A percentile compares a stretch with the other conserved stretches of the same genome.
Evolutionary conservation across 2,329 filamentous ascomycete genomes (phyloP).

Genomic region (Alternaria rosae): DNA sequence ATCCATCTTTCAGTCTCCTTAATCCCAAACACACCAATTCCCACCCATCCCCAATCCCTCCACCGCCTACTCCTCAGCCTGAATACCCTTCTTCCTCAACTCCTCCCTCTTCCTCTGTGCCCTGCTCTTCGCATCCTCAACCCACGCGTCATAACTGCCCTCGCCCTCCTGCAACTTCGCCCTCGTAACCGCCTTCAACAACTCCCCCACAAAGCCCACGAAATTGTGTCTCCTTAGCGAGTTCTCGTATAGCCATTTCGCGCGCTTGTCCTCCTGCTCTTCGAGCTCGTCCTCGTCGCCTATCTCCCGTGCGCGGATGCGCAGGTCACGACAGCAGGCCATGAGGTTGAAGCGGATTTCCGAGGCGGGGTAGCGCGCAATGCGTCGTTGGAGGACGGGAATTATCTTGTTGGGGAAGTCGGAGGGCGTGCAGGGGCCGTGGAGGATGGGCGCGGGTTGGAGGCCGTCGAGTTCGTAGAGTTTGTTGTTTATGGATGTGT

Average conservation of each 20-base stretch:
- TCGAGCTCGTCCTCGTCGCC: slow-evolving; percentile 81
- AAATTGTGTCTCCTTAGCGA: slow-evolving; percentile 92
- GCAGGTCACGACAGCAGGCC: slow-evolving; percentile 86
- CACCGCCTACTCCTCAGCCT: slow-evolving; percentile 23
- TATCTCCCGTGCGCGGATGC: slow-evolving; percentile 77
- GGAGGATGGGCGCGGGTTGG: slow-evolving; percentile 89
- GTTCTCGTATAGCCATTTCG: slow-evolving; percentile 94
- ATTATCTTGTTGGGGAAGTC: slow-evolving; percentile 83
- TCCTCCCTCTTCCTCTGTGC: slow-evolving; percentile 60
- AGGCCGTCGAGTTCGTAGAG: slow-evolving; percentile 96
- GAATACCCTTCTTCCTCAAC: slow-evolving; percentile 47
- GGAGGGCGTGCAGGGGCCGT: slow-evolving; percentile 74
- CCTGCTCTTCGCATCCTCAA: slow-evolving; percentile 70
- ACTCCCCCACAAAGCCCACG: slow-evolving; percentile 90
- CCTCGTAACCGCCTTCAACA: slow-evolving; percentile 84
- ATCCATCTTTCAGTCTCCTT: not conserved
- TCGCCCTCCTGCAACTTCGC: slow-evolving; percentile 73
- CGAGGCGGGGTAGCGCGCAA: slow-evolving; percentile 80
- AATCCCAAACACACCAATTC: not conserved
- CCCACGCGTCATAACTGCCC: slow-evolving; percentile 74
- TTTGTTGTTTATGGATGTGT: slow-evolving; percentile 78
- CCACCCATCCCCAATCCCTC: not conserved
- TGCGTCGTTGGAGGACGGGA: slow-evolving; percentile 82
- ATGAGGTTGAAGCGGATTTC: slow-evolving; percentile 97
- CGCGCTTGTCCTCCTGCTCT: slow-evolving; percentile 82